Evolutionary conservation across 2,329 filamentous ascomycete species (phyloP).

Genomic region (Talaromyces sp.): DNA sequence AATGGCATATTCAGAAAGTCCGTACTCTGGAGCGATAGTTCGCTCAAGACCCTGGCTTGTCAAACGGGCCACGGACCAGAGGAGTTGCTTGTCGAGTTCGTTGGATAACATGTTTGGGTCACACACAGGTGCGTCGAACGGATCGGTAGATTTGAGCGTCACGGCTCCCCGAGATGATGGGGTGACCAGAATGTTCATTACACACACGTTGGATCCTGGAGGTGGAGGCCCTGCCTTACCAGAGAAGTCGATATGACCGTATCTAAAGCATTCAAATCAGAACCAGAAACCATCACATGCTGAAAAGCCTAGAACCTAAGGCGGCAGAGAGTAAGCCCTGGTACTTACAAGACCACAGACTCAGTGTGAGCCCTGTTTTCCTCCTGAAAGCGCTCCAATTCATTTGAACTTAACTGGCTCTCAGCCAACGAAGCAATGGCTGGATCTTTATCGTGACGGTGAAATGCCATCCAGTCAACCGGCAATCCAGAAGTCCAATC

Average conservation of each 20-base stretch:
- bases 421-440: background rate
- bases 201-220: background rate
- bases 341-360: background rate
- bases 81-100: slow-evolving; percentile 7
- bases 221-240: background rate
- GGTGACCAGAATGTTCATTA: slow-evolving; percentile 1
- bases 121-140: background rate
- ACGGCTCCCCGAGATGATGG: slow-evolving; percentile 5
- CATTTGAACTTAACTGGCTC: background rate
- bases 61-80: background rate
- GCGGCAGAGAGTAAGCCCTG: background rate
- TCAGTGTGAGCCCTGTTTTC: background rate
- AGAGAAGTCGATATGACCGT: slow-evolving; percentile 1
- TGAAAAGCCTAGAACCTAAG: background rate
- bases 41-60: background rate
- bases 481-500: background rate
- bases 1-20: background rate
- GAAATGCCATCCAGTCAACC: background rate
- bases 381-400: background rate
- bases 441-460: background rate
- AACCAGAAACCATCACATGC: background rate
- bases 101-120: slow-evolving; percentile 5
- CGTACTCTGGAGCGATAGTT: background rate
- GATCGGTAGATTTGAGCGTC: slow-evolving; percentile 3
- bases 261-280: background rate